phyloP scores from a whole-genome alignment of 108 stramenopile genomes.

The Hondaea fermentalgiana region DNA sequence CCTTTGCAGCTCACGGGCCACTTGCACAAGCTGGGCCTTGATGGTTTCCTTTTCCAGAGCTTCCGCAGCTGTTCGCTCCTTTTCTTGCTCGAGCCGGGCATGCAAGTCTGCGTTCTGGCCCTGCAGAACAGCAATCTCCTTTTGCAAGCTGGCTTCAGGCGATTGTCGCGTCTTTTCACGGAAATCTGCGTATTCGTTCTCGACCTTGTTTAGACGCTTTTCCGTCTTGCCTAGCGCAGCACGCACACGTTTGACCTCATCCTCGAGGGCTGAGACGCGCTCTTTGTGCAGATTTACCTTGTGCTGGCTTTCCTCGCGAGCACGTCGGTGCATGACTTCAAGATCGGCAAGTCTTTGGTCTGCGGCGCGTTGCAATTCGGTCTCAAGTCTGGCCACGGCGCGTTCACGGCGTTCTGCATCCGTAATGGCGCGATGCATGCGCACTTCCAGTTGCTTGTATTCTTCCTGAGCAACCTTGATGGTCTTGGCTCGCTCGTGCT shows the following conservation, averaged over 20 bases:
- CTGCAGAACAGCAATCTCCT: conserved; percentile 32
- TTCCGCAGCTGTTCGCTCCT: conserved; percentile 27
- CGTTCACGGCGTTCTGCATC: conserved; percentile 14
- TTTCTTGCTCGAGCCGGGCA: conserved; percentile 32
- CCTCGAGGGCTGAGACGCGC: neutral
- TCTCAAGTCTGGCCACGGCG: neutral
- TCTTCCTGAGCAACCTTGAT: neutral
- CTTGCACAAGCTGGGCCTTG: conserved; percentile 29
- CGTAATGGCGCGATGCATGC: neutral
- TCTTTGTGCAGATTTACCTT: neutral
- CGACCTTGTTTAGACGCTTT: neutral
- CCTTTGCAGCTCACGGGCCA: conserved; percentile 20
- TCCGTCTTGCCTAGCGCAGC: neutral
- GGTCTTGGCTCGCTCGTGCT: conserved; percentile 9
- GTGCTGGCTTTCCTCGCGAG: neutral
- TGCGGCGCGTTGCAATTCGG: neutral
- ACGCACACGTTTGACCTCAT: neutral
- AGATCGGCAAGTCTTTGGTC: neutral
- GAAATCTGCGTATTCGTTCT: conserved; percentile 32
- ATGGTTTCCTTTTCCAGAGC: conserved; percentile 32
- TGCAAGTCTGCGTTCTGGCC: conserved; percentile 32
- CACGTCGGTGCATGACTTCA: neutral
- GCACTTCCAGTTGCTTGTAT: neutral
- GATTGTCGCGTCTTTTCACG: conserved; percentile 28
- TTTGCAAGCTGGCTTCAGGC: conserved; percentile 35